Evolutionary conservation across 352 stramenopile genomes (phyloP).

Genomic region (Phytophthora brassicae): DNA sequence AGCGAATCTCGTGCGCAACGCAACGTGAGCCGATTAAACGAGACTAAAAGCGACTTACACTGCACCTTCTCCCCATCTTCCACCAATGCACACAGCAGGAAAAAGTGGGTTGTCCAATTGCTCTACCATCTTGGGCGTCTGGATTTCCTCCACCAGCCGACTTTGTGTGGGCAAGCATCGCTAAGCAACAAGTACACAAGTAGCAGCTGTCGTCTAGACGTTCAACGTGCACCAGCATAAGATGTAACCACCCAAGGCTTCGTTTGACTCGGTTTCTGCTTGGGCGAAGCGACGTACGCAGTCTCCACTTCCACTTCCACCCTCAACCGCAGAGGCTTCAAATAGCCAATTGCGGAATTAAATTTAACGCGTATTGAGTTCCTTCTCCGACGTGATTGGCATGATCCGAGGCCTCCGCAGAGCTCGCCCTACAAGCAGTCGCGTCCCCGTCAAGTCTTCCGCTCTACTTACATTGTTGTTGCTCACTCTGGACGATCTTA

Average conservation of each 20-base stretch:
- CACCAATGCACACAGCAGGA: constrained; percentile 8
- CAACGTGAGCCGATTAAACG: constrained; percentile 11
- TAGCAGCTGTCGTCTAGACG: constrained; percentile 18
- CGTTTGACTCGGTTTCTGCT: constrained; percentile 16
- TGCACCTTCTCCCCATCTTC: constrained; percentile 19
- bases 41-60: constrained; percentile 9
- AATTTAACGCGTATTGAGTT: background rate
- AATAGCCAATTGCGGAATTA: constrained; percentile 7
- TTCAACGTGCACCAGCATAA: constrained; percentile 3
- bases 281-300: constrained; percentile 19
- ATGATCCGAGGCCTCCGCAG: constrained; percentile 5
- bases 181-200: constrained; percentile 5
- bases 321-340: background rate
- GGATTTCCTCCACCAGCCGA: constrained; percentile 13
- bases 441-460: constrained; percentile 13
- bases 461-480: constrained; percentile 15
- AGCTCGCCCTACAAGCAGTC: constrained; percentile 5
- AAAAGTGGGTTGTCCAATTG: constrained; percentile 22
- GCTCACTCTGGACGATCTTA: constrained; percentile 11
- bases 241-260: constrained; percentile 15
- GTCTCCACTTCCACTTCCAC: background rate
- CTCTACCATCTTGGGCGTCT: constrained; percentile 11
- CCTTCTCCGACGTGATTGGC: background rate
- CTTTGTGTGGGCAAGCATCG: constrained; percentile 6
- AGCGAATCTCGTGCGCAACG: constrained; percentile 17